Conservation (phyloP, 192 early-diverging fungal species). For the Linnemannia exigua region DNA sequence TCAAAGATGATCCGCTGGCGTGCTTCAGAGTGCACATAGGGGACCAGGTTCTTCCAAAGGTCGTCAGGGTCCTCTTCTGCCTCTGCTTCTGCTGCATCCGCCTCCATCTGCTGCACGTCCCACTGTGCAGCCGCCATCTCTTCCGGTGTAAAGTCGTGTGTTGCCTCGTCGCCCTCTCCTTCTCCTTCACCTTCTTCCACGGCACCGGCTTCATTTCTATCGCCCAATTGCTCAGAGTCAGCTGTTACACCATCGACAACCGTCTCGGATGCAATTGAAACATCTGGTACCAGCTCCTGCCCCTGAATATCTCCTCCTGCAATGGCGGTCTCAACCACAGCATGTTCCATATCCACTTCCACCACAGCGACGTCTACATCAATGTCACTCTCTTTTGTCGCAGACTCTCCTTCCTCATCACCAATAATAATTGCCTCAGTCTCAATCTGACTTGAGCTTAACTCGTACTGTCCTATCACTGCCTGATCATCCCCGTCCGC, state of each 20-base stretch:
- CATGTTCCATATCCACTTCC: neutral
- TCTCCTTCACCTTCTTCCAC: neutral
- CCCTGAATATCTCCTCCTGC: neutral
- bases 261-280: neutral
- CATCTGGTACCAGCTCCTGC: neutral
- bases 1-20: slow-evolving; percentile 6
- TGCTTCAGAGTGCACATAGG: neutral
- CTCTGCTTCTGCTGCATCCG: neutral
- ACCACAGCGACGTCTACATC: neutral
- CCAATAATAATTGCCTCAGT: neutral
- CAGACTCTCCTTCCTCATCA: neutral
- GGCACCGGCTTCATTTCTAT: neutral
- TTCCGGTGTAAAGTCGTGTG: neutral
- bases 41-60: neutral
- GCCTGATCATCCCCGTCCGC: neutral
- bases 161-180: neutral
- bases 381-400: neutral
- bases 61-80: neutral
- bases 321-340: neutral
- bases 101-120: neutral
- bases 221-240: neutral
- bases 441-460: neutral
- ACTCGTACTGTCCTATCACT: neutral
- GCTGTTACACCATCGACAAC: neutral
- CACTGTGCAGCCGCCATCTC: neutral